phyloP scores from a whole-genome alignment of 2,329 filamentous ascomycete genomes.

The Clarireedia paspali region DNA sequence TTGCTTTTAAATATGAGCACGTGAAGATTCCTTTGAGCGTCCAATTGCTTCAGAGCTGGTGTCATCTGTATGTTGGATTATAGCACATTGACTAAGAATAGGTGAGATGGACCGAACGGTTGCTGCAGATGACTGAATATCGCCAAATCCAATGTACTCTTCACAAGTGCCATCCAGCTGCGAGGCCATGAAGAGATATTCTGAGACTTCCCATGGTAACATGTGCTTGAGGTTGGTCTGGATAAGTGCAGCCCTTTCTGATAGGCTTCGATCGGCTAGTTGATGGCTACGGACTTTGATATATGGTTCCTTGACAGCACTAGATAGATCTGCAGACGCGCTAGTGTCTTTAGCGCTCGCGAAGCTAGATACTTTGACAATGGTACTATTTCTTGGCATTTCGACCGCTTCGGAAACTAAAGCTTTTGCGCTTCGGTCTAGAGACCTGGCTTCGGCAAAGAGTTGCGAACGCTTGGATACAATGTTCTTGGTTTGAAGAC shows the following conservation, averaged over 20 bases:
- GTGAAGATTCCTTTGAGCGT: not conserved
- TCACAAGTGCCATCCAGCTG: not conserved
- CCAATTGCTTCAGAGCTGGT: not conserved
- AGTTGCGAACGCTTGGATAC: not conserved
- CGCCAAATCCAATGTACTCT: not conserved
- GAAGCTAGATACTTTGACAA: not conserved
- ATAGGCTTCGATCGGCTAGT: not conserved
- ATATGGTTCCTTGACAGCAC: not conserved
- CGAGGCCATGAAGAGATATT: conserved; percentile 2
- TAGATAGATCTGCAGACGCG: not conserved
- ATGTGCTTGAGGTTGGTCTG: not conserved
- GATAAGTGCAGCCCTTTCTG: not conserved
- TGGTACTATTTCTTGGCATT: not conserved
- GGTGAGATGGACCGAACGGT: not conserved
- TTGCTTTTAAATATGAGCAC: not conserved
- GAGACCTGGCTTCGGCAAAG: not conserved
- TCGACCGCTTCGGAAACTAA: not conserved
- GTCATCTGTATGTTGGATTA: not conserved
- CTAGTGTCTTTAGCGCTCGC: not conserved
- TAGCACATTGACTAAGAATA: not conserved
- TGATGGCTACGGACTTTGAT: not conserved
- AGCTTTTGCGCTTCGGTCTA: not conserved
- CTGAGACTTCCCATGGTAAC: conserved; percentile 4
- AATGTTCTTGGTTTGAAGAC: not conserved
- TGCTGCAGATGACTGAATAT: not conserved